Base-by-base conservation (phyloP, 768 basidiomycete species). In the Coprinellus aureogranulatus region DNA sequence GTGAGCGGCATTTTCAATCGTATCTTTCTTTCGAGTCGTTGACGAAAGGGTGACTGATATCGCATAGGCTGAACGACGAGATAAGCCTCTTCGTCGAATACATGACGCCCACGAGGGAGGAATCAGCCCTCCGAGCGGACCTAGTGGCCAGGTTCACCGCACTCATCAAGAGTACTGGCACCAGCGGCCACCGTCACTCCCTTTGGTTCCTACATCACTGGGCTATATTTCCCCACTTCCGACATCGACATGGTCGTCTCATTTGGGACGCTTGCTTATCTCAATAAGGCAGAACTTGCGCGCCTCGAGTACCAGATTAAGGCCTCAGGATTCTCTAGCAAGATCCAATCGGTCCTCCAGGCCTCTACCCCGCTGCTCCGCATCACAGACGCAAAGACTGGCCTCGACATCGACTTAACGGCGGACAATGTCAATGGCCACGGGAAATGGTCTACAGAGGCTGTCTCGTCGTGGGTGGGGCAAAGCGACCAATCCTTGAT, bases 191-290 rank as follows among this genome's bases (percentile, higher is more conserved):
- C 61, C 0, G 64, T 65, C 4, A 50, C 48, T 6, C 61, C 63
- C 10, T 62, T 67, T 22, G 68, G 68, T 45, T 68, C 67, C 5
- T 65, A 54, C 42, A 65, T 64, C 18, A 67, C 67, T 5, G 67
- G 64, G n/a, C 61, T 69, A 8, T 64, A 58, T 52, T 54, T 65
- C 25, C 68, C 68, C 1, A 67, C 62, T 1, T 69, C 68, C 27
- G 68, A 67, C 54, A 65, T 69, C 55, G 67, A 69, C 48, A 67
- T 69, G 65, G 64, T 65, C 18, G 57, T 67, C 39, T 54, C 59
- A 18, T 53, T 58, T 31, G 14, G 14, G 8, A 34, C 34, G 14
- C 34, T 14, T 14, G 34, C 34, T 34, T 34, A 6, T 34, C 34
- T 14, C 34, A 34, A 6, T 6, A 34, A 34, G 34, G 14, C 34